Evolutionary conservation across 306 rosid species (phyloP).

Genomic region (Quillaja saponaria): DNA sequence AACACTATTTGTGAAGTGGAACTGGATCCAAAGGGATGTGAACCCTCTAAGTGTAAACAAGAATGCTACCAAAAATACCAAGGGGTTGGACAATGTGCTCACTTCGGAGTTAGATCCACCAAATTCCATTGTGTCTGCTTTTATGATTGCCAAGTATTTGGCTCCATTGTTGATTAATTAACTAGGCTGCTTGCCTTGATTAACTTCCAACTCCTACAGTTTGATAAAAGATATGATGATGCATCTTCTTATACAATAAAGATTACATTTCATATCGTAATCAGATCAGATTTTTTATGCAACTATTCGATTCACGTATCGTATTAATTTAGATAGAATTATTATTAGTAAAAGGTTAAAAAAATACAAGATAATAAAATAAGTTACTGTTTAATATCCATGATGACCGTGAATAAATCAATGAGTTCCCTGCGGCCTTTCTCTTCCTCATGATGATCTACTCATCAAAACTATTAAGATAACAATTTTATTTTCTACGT

Average conservation of each 20-base stretch:
- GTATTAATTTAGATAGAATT: no score
- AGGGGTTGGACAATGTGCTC: conserved; percentile 17
- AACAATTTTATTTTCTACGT: neutral
- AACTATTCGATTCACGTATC: no score
- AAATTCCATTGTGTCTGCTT: conserved; percentile 20
- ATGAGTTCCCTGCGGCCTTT: no score
- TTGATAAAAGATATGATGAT: neutral
- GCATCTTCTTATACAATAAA: neutral
- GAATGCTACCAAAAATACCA: neutral
- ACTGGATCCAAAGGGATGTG: conserved; percentile 10
- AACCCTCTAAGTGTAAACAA: neutral
- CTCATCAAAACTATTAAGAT: neutral
- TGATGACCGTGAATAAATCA: no score
- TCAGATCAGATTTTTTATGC: neutral
- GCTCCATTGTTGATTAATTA: neutral
- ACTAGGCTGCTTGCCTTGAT: neutral
- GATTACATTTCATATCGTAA: neutral
- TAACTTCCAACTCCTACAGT: neutral
- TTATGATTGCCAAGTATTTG: neutral
- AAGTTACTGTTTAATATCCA: no score
- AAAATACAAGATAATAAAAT: no score
- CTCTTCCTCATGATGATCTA: neutral
- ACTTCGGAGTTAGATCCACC: conserved; percentile 10
- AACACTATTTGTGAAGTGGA: conserved; percentile 14
- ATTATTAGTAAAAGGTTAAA: no score